Evolutionary conservation across 306 rosid species (phyloP).

Genomic region (Trifolium fragiferum): DNA sequence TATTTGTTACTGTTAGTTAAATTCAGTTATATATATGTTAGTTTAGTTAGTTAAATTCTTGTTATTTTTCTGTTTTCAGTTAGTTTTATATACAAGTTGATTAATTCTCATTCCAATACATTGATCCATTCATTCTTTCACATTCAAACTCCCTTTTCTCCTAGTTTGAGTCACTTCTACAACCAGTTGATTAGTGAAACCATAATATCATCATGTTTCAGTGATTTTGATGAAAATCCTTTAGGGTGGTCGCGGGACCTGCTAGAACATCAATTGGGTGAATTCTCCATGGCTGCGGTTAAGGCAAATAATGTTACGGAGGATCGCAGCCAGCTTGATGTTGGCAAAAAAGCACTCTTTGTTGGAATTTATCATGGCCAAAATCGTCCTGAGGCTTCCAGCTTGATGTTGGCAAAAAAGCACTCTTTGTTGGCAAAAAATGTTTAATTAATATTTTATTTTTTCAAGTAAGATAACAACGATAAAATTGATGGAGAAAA

Average conservation of each 20-base stretch:
- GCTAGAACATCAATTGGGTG: not conserved
- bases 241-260: not conserved
- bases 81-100: too few relatives aligned
- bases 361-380: constrained; percentile 8
- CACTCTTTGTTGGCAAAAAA: too few relatives aligned
- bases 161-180: not conserved
- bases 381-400: not conserved
- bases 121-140: not conserved
- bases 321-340: not conserved
- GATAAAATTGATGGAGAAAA: too few relatives aligned
- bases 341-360: not conserved
- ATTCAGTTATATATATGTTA: not conserved
- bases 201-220: not conserved
- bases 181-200: not conserved
- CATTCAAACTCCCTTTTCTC: not conserved
- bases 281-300: constrained; percentile 22
- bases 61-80: not conserved
- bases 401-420: too few relatives aligned
- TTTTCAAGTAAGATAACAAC: too few relatives aligned
- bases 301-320: not conserved
- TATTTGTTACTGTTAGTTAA: too few relatives aligned
- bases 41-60: not conserved
- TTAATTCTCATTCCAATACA: too few relatives aligned
- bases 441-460: too few relatives aligned
- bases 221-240: not conserved